Base-by-base conservation (phyloP, 768 basidiomycete genomes). In the Podaxis sp. region DNA sequence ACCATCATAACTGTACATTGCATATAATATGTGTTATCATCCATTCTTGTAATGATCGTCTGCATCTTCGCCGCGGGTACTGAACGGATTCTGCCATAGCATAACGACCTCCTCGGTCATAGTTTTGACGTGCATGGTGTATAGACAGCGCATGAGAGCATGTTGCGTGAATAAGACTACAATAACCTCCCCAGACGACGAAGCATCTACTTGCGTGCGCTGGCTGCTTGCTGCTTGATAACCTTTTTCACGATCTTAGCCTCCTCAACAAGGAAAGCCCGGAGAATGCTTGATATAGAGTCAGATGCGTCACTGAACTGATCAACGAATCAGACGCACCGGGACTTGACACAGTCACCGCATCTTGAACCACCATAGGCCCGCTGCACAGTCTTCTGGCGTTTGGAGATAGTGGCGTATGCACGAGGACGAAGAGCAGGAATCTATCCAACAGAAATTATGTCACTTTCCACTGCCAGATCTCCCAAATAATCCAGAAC, bases 221-320 rank as follows among this genome's bases (percentile, higher is more conserved):
- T 64, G 51, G 75, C 67, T 40, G 71, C 74, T 72, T 83, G 83
- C 76, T 86, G 80, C 78, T 97, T 97, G 85, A 98, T 95, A 70
- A 99, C 96, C 80, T 87, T 90, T 89, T 99, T 99, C 74, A 99
- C 97, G 71, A 99, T 99, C 84, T 99, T 99, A 50, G 97, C 97
- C 83, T 99, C 97, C 84, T 99, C 97, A 44, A 99, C 93, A 64
- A 99, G 80, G 89, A 99, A 99, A 66, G 97, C 95, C 64, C 97
- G 93, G 70, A 99, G 90, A 70, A 99, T 96, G 66, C 97, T 98
- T 66, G 0, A 55, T 7, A 2, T 28, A 22, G 38, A n/a, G 55
- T 60, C 37, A 67, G 62, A 49, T 41, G 28, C 30, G 6, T 51
- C 40, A 30, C 53, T 28, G 38, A 20, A 52, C 12, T 40, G 28